Percentiles rank a stretch among this genome's conserved stretches.
Evolutionary conservation across 176 grass and related monocot species (phyloP).

Genomic region (Aegilops speltoides): DNA sequence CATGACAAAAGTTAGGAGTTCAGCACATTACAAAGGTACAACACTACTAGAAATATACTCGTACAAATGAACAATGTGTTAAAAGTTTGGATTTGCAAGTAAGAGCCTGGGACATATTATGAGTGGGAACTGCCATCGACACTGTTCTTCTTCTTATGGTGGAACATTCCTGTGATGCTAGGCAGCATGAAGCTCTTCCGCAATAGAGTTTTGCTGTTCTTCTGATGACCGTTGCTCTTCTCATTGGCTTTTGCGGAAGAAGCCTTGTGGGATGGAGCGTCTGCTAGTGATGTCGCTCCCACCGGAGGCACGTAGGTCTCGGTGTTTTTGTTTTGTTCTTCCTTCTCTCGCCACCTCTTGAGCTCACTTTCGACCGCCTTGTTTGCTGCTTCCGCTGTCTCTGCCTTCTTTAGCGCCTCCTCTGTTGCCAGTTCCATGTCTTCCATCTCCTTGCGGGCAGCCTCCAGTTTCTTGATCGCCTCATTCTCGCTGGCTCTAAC

Average conservation of each 20-base stretch:
- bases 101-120: constrained; percentile 23
- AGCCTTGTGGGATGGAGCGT: constrained; percentile 25
- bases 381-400: constrained; percentile 84
- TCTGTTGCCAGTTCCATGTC: constrained; percentile 78
- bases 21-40: background rate
- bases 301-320: constrained; percentile 41
- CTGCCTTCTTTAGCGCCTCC: constrained; percentile 76
- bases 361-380: constrained; percentile 87
- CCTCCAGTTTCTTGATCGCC: constrained; percentile 74
- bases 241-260: constrained; percentile 26
- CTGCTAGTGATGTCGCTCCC: constrained; percentile 32
- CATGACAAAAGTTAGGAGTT: background rate
- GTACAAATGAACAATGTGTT: background rate
- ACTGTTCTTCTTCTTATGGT: constrained; percentile 72
- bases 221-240: constrained; percentile 45
- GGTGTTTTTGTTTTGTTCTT: constrained; percentile 59
- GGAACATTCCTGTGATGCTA: constrained; percentile 64
- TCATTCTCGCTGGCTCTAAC: constrained; percentile 83
- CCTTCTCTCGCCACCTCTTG: constrained; percentile 78
- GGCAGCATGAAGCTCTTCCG: constrained; percentile 68
- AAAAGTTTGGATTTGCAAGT: constrained; percentile 3
- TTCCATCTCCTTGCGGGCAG: constrained; percentile 80
- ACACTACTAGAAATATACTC: background rate
- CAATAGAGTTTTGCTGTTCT: constrained; percentile 10
- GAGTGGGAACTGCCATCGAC: constrained; percentile 54